Conservation (phyloP, 1,139 yeast genomes). For the Debaryomyces robertsiae region DNA sequence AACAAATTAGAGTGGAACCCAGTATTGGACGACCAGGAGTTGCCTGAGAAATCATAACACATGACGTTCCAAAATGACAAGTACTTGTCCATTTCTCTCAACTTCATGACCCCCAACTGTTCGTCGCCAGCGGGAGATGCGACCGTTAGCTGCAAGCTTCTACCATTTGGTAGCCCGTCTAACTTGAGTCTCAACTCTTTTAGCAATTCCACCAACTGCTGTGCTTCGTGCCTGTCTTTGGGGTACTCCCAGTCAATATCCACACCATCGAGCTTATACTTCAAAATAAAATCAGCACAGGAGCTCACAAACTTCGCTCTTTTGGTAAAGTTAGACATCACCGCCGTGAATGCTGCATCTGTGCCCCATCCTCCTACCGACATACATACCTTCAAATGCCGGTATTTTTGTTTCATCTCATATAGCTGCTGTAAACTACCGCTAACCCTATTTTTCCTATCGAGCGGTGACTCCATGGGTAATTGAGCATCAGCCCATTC, state of each 20-base stretch:
- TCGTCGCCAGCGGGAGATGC: slow-evolving; percentile 76
- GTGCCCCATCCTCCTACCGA: slow-evolving; percentile 93
- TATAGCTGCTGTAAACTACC: slow-evolving; percentile 64
- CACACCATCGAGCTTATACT: slow-evolving; percentile 80
- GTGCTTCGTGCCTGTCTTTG: slow-evolving; percentile 45
- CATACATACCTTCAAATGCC: slow-evolving; percentile 60
- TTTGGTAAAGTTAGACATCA: slow-evolving; percentile 40
- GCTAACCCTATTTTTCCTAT: slow-evolving; percentile 20
- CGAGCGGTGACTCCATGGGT: slow-evolving; percentile 32
- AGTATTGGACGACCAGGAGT: slow-evolving; percentile 62
- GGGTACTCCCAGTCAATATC: slow-evolving; percentile 98
- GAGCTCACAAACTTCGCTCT: slow-evolving; percentile 53
- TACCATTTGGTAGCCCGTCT: slow-evolving; percentile 22
- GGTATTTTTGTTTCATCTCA: slow-evolving; percentile 49
- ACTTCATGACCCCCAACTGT: slow-evolving; percentile 42
- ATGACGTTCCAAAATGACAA: slow-evolving; percentile 79
- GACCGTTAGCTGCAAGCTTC: slow-evolving; percentile 53
- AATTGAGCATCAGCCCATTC: slow-evolving; percentile 67
- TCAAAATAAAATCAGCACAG: slow-evolving; percentile 47
- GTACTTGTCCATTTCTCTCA: slow-evolving; percentile 56
- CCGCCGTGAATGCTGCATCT: slow-evolving; percentile 49
- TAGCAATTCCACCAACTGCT: slow-evolving; percentile 48
- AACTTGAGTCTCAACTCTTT: slow-evolving; percentile 43
- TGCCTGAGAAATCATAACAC: slow-evolving; percentile 86
- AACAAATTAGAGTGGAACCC: slow-evolving; percentile 76